These are phyloP conservation scores for Candida michaelii DNA, from an alignment of 805 yeast genomes.

Conservation along the genomic window DNA sequence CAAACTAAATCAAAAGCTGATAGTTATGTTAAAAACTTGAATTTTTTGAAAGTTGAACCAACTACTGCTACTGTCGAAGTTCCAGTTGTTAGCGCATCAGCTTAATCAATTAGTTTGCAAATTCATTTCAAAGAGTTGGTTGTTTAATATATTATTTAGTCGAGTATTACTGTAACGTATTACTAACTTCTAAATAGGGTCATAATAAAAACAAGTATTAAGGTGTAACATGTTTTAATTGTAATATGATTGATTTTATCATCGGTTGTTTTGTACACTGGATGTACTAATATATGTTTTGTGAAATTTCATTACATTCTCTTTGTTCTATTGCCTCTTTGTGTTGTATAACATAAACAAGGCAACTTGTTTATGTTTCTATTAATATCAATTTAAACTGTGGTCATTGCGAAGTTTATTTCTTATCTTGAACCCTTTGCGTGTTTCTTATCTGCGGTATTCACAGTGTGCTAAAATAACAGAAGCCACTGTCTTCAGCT, in stretches of 20 bases:
- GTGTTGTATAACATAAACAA: background rate
- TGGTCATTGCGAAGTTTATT: background rate
- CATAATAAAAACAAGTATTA: background rate
- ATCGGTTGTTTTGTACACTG: constrained; percentile 4
- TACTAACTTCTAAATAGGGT: background rate
- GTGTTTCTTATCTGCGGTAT: background rate
- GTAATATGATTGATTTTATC: background rate
- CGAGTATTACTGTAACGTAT: background rate
- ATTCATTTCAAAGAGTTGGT: too few species aligned
- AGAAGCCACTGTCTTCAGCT: too few species aligned
- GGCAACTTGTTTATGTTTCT: background rate
- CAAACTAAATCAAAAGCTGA: constrained; percentile 37
- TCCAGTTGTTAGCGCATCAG: constrained; percentile 10
- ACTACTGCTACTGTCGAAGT: constrained; percentile 12
- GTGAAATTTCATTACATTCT: background rate
- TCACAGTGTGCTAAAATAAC: too few species aligned
- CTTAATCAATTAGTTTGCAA: constrained; percentile 3
- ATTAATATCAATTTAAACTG: background rate
- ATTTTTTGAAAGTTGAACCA: constrained; percentile 8
- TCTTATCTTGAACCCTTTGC: too few species aligned
- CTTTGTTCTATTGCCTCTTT: background rate
- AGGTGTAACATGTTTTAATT: background rate
- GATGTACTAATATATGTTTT: constrained; percentile 8
- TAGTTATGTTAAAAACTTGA: constrained; percentile 11
- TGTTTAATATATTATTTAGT: too few species aligned